These are phyloP conservation scores for Coemansia sp. DNA, from an alignment of 192 early-diverging fungal species.

Conservation along the genomic window DNA sequence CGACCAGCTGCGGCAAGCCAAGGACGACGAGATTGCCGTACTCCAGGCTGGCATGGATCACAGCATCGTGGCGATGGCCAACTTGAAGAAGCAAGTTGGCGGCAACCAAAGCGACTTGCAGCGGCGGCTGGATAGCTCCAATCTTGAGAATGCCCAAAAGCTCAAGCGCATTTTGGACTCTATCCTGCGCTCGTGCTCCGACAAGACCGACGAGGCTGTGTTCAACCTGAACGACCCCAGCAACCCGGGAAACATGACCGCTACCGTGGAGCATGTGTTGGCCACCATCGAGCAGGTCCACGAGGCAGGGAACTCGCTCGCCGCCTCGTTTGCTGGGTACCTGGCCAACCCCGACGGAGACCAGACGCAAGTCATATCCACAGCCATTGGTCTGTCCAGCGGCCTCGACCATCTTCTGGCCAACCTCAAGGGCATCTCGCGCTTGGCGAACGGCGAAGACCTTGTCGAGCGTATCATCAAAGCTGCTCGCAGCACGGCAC, in stretches of 20 bases:
- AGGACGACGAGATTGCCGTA: slow-evolving; percentile 78
- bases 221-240: slow-evolving; percentile 81
- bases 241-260: slow-evolving; percentile 80
- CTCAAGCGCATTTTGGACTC: slow-evolving; percentile 79
- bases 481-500: slow-evolving; percentile 63
- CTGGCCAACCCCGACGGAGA: slow-evolving; percentile 64
- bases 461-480: slow-evolving; percentile 73
- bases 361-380: slow-evolving; percentile 80
- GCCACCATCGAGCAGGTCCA: slow-evolving; percentile 86
- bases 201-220: slow-evolving; percentile 85
- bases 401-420: slow-evolving; percentile 75
- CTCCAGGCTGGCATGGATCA: slow-evolving; percentile 81
- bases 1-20: slow-evolving; percentile 39
- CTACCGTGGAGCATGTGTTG: slow-evolving; percentile 87
- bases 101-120: slow-evolving; percentile 56
- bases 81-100: slow-evolving; percentile 58
- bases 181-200: slow-evolving; percentile 80
- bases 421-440: slow-evolving; percentile 87
- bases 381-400: slow-evolving; percentile 77
- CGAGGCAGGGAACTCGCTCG: slow-evolving; percentile 63
- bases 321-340: slow-evolving; percentile 53
- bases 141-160: slow-evolving; percentile 61
- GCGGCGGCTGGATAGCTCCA: slow-evolving; percentile 63
- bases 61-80: slow-evolving; percentile 69
- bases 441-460: slow-evolving; percentile 78